Base-by-base conservation (phyloP, 2,329 filamentous ascomycete genomes). In the Mycosphaerelloides madeirae region DNA sequence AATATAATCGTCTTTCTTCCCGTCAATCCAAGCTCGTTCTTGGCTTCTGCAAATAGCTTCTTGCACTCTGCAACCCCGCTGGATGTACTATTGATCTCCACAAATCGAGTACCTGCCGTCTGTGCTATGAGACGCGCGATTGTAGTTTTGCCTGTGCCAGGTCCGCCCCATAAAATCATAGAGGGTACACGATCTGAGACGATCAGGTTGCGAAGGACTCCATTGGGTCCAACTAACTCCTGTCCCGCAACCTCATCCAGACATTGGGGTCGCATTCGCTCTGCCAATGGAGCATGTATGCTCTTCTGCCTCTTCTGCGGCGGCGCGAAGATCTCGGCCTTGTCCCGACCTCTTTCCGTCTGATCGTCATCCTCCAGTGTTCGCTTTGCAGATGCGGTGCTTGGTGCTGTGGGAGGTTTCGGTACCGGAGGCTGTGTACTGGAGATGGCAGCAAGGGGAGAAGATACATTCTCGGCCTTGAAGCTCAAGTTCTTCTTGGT, bases 1-100 rank as follows among this genome's bases (percentile, higher is more conserved):
- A 98, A 98, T 52, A 98, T 81, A 52, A 98, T 95, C 0, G 93
- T 97, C 69, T 87, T 91, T 49, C 89, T 78, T 1, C 91, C 91
- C 0, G 88, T 94, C 40, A 97, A 72, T 1, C 75, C 71, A 36
- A 89, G 69, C 64, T 97, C 93, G 59, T 82, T 86, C 48, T 79
- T 81, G 0, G 93, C 90, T 55, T 96, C 89, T 16, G 75, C 72
- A 59, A 97, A 96, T 43, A 96, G 77, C 72, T 89, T 93, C 69
- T 96, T 95, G 75, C 85, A 90, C 65, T 97, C 91, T 18, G 78
- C 82, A 14, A 97, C 86, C 1, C 90, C 91, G 6, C 84, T 84
- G 55, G 81, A 89, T 2, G 91, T 96, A 50, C 88, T 91, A 67
- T 95, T 96, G 69, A 97, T 90, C 72, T 98, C 93, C 53, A 96